Percentiles rank a stretch among this genome's conserved stretches.
phyloP scores from a whole-genome alignment of 2,329 filamentous ascomycete species.

The Colletotrichum echinochloae region DNA sequence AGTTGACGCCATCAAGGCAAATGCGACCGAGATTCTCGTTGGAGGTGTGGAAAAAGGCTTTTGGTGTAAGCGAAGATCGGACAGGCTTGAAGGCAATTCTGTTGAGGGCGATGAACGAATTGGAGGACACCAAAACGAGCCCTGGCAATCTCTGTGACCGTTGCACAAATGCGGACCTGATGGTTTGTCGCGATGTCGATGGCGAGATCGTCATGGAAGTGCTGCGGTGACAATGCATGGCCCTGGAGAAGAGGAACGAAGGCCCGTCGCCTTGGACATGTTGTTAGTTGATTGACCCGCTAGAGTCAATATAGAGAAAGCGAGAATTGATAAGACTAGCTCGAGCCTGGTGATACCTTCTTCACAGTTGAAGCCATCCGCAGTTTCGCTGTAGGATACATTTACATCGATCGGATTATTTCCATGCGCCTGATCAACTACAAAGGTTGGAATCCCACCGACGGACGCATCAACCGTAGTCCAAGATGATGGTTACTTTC shows the following conservation, averaged over 20 bases:
- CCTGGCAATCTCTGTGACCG: conserved; percentile 23
- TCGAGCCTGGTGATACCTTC: background rate
- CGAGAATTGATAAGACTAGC: background rate
- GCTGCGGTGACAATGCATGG: conserved; percentile 35
- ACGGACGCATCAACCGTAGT: conserved; percentile 25
- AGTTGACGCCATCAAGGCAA: conserved; percentile 26
- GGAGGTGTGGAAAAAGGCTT: conserved; percentile 17
- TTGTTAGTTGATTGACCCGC: background rate
- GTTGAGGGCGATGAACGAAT: conserved; percentile 6
- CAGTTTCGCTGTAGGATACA: conserved; percentile 21
- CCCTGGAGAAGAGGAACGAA: conserved; percentile 36
- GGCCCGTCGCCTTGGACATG: conserved; percentile 17
- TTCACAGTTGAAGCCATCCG: conserved; percentile 19
- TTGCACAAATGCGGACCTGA: conserved; percentile 15
- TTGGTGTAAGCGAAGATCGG: background rate
- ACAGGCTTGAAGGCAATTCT: background rate
- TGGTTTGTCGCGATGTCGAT: conserved; percentile 4
- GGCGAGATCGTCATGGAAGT: background rate
- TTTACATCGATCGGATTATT: background rate
- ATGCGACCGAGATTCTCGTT: conserved; percentile 28
- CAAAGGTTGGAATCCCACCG: conserved; percentile 17
- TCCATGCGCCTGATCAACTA: background rate
- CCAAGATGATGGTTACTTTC: conserved; percentile 16
- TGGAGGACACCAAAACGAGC: conserved; percentile 2
- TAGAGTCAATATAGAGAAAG: background rate